phyloP scores from a whole-genome alignment of 2,329 filamentous ascomycete genomes.

The Neonectria neomacrospora region DNA sequence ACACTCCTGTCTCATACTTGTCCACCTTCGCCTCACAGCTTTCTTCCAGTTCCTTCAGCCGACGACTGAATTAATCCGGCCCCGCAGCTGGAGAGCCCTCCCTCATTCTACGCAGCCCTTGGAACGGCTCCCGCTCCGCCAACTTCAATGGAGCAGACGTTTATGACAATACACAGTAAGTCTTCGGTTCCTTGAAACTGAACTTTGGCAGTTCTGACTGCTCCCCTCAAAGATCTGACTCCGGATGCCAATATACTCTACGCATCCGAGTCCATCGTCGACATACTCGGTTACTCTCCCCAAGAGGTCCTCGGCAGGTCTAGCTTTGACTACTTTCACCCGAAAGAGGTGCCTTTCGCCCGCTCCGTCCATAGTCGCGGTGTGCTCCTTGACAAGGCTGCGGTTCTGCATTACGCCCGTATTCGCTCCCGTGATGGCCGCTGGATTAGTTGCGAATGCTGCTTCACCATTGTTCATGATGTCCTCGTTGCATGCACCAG shows the following conservation, averaged over 20 bases:
- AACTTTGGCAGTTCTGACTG: background rate
- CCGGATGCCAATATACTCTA: constrained; percentile 83
- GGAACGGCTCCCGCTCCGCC: constrained; percentile 30
- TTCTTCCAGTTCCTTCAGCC: background rate
- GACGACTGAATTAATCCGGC: background rate
- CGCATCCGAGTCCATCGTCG: constrained; percentile 83
- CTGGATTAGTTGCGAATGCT: constrained; percentile 87
- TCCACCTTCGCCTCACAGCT: background rate
- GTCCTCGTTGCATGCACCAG: constrained; percentile 87
- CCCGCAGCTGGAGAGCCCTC: background rate
- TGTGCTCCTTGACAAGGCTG: constrained; percentile 83
- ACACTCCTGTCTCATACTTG: background rate
- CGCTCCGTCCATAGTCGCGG: constrained; percentile 77
- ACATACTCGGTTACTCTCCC: constrained; percentile 84
- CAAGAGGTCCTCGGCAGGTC: constrained; percentile 80
- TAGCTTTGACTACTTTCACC: constrained; percentile 88
- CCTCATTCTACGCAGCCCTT: background rate
- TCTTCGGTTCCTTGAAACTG: constrained; percentile 31
- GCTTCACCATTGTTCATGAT: constrained; percentile 89
- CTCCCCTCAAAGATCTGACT: constrained; percentile 68
- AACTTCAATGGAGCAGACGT: constrained; percentile 78
- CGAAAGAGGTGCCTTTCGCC: constrained; percentile 81
- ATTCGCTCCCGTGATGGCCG: constrained; percentile 74
- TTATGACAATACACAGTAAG: constrained; percentile 91
- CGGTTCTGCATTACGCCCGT: constrained; percentile 82